Evolutionary conservation across 2,329 filamentous ascomycete genomes (phyloP), one percentile per base, ranked within the genome.

Genomic region (Davidsoniella eucalypti): DNA sequence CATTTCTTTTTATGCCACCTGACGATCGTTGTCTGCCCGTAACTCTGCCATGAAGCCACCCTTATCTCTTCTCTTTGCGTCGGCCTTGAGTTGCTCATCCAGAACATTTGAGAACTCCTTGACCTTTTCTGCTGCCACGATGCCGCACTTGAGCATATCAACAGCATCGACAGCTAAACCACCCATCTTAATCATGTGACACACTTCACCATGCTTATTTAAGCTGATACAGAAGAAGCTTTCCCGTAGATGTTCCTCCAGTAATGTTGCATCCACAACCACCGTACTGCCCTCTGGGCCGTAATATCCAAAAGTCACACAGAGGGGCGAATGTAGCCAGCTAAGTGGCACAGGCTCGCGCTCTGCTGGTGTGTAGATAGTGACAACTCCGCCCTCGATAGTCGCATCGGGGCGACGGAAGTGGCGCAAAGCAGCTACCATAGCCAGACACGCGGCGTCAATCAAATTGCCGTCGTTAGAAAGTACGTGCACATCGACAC

Each of bases 271-370:
- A 63, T 92, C 85, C n/a, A 85, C 62, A 41, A 84, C 74, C 12
- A 81, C 72, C 16, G 57, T 60, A 56, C 84, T 81, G 4, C 80
- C 84, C 36, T 81, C 77, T 17, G 45, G 44, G 60, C 76, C 71
- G 64, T 84, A 95, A 61, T 87, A 90, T 58, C 80, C 85, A 65
- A 94, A 94, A 0, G 87, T 94, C 43, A 95, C 73, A 61, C 88
- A 94, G 50, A 95, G 82, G 1, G 92, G 92, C 57, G 86, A 84
- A 66, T 96, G 92, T 56, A 95, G 76, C 70, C 94, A 86, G 58
- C 85, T 87, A 54, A 98, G 71, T 44, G 87, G 81, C 43, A 95
- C 86, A 0, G 90, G 90, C 56, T 94, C 88, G 55, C 92, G 75
- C 68, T 98, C 90, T 10, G 84, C 79, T 2, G 83, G 66, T 2